phyloP scores from a whole-genome alignment of 345 rosid species.

The Iberis pinnata region DNA sequence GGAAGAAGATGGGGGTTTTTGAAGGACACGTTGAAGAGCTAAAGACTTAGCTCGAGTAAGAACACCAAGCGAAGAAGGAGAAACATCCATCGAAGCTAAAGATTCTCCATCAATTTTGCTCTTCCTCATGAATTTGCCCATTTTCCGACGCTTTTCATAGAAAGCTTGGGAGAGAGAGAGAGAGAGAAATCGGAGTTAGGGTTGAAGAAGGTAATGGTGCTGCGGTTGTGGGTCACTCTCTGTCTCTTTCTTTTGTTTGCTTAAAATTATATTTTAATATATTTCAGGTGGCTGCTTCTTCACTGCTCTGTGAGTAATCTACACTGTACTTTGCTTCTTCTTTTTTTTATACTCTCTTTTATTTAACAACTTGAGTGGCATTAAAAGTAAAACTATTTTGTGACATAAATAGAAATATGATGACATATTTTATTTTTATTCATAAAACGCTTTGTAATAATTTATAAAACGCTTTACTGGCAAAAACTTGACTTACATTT shows the following conservation, averaged over 20 bases:
- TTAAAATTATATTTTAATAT: background rate
- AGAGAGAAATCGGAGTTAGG: slow-evolving; percentile 27
- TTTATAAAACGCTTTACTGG: too few relatives aligned
- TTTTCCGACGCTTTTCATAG: slow-evolving; percentile 28
- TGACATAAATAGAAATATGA: background rate
- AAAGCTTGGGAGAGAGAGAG: slow-evolving; percentile 17
- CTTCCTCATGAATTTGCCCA: slow-evolving; percentile 86
- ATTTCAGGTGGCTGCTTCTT: slow-evolving; percentile 32
- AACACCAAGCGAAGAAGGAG: slow-evolving; percentile 63
- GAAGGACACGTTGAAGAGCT: slow-evolving; percentile 48
- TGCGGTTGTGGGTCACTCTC: slow-evolving; percentile 24
- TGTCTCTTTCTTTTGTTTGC: background rate
- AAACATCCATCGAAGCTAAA: slow-evolving; percentile 56
- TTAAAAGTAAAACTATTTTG: too few relatives aligned
- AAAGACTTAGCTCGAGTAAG: slow-evolving; percentile 78
- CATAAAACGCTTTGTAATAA: too few relatives aligned
- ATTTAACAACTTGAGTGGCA: slow-evolving; percentile 7
- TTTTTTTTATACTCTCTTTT: background rate
- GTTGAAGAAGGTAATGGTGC: slow-evolving; percentile 22
- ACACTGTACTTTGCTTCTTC: slow-evolving; percentile 12
- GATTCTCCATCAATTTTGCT: slow-evolving; percentile 48
- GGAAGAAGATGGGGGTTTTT: slow-evolving; percentile 30
- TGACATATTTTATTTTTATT: slow-evolving; percentile 7
- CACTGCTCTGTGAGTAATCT: slow-evolving; percentile 16
- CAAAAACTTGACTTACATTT: too few relatives aligned